Base-by-base conservation (phyloP, 208 protist species). In the Lotmaria passim region DNA sequence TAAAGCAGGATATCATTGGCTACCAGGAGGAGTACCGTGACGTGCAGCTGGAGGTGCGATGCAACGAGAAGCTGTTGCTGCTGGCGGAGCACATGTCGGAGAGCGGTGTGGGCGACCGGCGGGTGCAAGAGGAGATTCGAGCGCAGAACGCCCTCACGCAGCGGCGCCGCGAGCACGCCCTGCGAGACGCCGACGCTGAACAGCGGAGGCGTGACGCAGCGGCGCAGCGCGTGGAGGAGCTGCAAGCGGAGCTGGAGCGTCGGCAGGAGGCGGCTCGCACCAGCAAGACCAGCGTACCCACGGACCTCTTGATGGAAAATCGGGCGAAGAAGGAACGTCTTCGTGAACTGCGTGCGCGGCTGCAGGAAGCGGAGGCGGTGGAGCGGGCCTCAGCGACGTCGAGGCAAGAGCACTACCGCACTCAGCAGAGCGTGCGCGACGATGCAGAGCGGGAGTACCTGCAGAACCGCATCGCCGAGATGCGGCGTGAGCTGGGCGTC, bases 21-120 rank as follows among this genome's bases (percentile, higher is more conserved):
- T 76, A 89, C 43, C 73, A 31, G 7, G 79, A 89, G 36, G 83
- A 91, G 55, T 71, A 89, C 59, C 83, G 85, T 31, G 79, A 82
- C 43, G 71, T 89, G 6, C 74, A 77, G 55, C 78, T 90, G 2
- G 77, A 83, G 56, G 78, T 94, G 60, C 85, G 85, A 44, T 86
- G 80, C 65, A 94, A 94, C 64, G 89, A 94, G 53, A 89, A 87
- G 69, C 74, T 91, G 24, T 73, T 94, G 21, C 23, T 91, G 11
- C 73, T 81, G 57, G 81, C 80, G 56, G 67, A 72, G 24, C 34
- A 43, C 15, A 61, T 83, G 62, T 24, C 65, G 31, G 78, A 83
- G 28, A 76, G 77, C 1, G 81, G 84, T 1, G 10, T 67, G 1
- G 74, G 69, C n/a, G 56, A 66, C 30, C 83, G 76, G n/a, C 74